Evolutionary conservation across 805 yeast genomes (phyloP), one percentile per base, ranked within the genome.

Genomic region (Yarrowia bubula): DNA sequence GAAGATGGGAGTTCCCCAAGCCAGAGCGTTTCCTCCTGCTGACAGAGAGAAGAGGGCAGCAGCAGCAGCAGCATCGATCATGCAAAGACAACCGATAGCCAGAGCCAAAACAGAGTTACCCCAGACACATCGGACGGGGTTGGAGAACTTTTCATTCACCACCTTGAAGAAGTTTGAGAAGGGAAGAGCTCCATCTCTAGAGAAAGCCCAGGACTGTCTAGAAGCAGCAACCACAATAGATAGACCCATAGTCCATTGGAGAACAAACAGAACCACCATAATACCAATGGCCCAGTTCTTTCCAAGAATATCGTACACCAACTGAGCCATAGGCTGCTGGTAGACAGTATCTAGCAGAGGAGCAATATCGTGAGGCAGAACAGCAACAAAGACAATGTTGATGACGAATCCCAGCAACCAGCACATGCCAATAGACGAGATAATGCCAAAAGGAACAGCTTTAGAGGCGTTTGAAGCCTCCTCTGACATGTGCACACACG

Each of bases 151-250:
- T 61, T 81, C 78, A 70, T 87, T 78, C 50, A 88, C 88, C 53
- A 77, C 81, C 68, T 86, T 84, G 67, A 88, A 79, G 71, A 77
- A 77, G 46, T 78, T 74, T 13, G 87, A 80, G 68, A 86, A 77
- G 11, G 92, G 92, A 65, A 88, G 79, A 15, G 91, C 92, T 70
- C 86, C 85, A 73, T 88, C 93, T 76, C 93, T 83, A 44, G 90
- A 74, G 86, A 55, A 86, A 0, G 91, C 90, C 85, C 88, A 87
- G 51, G 86, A 80, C 74, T 86, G 91, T 74, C 92, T 81, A 4
- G 89, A 85, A 8, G 83, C 80, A 10, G 90, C 90, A 55, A 86
- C 80, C 58, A 86, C 76, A 60, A 83, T 80, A 2, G 89, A 84
- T 22, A 84, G 79, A 15, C 88, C 87, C 90, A 86, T 87, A 64